Conservation (phyloP, 805 yeast genomes). For the Candida orba region DNA sequence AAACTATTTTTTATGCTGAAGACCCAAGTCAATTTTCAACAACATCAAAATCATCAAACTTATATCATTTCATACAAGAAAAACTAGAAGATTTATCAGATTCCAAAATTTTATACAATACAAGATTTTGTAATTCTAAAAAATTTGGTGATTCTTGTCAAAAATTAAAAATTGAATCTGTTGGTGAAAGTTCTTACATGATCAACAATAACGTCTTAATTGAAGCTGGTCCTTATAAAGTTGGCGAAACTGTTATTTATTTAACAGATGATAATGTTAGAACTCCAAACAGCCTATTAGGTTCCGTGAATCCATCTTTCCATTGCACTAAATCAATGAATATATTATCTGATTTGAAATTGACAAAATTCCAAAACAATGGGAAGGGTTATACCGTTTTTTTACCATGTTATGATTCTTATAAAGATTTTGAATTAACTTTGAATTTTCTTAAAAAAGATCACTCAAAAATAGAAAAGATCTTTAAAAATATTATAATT, state of each 20-base stretch:
- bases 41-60: slow-evolving; percentile 30
- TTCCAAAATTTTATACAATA: slow-evolving; percentile 31
- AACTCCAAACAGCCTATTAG: slow-evolving; percentile 57
- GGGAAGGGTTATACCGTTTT: slow-evolving; percentile 64
- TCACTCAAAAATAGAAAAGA: slow-evolving; percentile 38
- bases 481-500: slow-evolving; percentile 54
- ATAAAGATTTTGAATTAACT: slow-evolving; percentile 58
- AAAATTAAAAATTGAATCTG: slow-evolving; percentile 39
- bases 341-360: slow-evolving; percentile 43
- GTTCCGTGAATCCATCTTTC: slow-evolving; percentile 56
- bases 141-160: slow-evolving; percentile 58
- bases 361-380: slow-evolving; percentile 48
- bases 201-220: slow-evolving; percentile 55
- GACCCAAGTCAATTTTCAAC: slow-evolving; percentile 23
- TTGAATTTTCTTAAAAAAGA: slow-evolving; percentile 51
- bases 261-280: slow-evolving; percentile 51
- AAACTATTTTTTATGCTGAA: slow-evolving; percentile 55
- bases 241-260: slow-evolving; percentile 66
- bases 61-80: slow-evolving; percentile 60
- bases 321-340: slow-evolving; percentile 60
- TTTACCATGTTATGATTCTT: slow-evolving; percentile 69
- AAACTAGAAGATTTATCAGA: slow-evolving; percentile 27
- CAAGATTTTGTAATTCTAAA: slow-evolving; percentile 48
- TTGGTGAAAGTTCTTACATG: slow-evolving; percentile 24
- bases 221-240: slow-evolving; percentile 33